Conservation (phyloP, 2,329 filamentous ascomycete species). For the Fusarium sp. region DNA sequence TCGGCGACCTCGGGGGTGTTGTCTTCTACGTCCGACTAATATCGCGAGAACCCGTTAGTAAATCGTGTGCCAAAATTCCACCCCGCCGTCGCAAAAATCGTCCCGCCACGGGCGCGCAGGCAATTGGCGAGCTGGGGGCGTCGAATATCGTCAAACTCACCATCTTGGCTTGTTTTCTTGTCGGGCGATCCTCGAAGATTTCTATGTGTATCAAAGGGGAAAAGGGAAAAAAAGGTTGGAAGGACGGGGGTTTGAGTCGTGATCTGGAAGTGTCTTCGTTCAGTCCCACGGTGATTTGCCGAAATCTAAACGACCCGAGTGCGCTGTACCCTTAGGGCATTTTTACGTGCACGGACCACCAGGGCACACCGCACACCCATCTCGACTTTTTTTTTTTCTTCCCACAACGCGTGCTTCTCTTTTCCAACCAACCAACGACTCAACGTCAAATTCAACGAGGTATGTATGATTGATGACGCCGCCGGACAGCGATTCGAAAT, state of each 20-base stretch:
- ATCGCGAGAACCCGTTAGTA: conserved; percentile 36
- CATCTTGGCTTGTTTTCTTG: conserved; percentile 69
- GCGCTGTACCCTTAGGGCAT: conserved; percentile 55
- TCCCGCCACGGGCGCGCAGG: neutral
- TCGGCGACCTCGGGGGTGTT: conserved; percentile 84
- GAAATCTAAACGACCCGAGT: conserved; percentile 48
- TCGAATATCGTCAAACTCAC: conserved; percentile 55
- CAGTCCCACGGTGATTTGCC: conserved; percentile 52
- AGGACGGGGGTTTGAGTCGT: conserved; percentile 45
- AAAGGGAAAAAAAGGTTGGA: conserved; percentile 36
- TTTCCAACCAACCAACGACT: conserved; percentile 33
- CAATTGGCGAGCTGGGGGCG: conserved; percentile 30
- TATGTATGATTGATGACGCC: conserved; percentile 54
- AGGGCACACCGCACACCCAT: conserved; percentile 51
- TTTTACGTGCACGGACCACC: conserved; percentile 57
- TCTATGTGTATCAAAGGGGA: conserved; percentile 48
- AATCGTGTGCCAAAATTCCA: conserved; percentile 13
- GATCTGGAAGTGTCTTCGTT: conserved; percentile 47
- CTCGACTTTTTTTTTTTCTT: conserved; percentile 27
- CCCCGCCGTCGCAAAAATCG: conserved; percentile 24
- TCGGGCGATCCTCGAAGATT: conserved; percentile 78
- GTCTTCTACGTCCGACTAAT: conserved; percentile 99
- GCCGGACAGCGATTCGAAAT: conserved; percentile 47
- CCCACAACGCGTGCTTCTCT: conserved; percentile 27
- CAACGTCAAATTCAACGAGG: conserved; percentile 53